Percentiles rank a stretch among this genome's conserved stretches.
Conservation (phyloP, 2,329 filamentous ascomycete genomes). For the Metarhizium robertsii region DNA sequence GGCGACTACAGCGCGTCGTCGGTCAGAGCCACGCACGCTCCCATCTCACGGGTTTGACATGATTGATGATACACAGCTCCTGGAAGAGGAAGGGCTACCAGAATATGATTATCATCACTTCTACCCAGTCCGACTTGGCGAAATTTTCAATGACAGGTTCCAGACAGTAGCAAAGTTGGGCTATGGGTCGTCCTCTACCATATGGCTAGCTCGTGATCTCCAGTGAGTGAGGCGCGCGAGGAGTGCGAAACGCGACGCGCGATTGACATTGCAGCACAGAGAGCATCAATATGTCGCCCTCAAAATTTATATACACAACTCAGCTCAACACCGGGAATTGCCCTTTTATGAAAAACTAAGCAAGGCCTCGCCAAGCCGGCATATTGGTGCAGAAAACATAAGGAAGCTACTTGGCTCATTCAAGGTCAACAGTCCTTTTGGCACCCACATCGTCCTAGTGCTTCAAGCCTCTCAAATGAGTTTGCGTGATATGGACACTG, state of each 20-base stretch:
- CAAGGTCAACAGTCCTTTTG: slow-evolving; percentile 10
- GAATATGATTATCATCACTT: slow-evolving; percentile 24
- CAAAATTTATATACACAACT: slow-evolving; percentile 20
- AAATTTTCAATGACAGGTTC: slow-evolving; percentile 26
- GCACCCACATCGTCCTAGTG: slow-evolving; percentile 12
- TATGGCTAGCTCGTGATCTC: slow-evolving; percentile 31
- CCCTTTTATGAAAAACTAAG: slow-evolving; percentile 11
- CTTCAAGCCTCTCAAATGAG: slow-evolving; percentile 20
- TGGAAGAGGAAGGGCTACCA: slow-evolving; percentile 30
- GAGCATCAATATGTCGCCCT: slow-evolving; percentile 19
- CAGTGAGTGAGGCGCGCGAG: slow-evolving; percentile 10
- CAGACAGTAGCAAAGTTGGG: slow-evolving; percentile 30
- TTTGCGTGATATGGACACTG: slow-evolving; percentile 20
- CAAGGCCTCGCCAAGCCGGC: slow-evolving; percentile 2
- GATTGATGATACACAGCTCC: slow-evolving; percentile 4
- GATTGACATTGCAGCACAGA: slow-evolving; percentile 3
- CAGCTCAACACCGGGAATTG: slow-evolving; percentile 14
- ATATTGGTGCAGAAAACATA: neutral
- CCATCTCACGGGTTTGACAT: slow-evolving; percentile 11
- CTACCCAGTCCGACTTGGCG: slow-evolving; percentile 27
- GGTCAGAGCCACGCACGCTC: slow-evolving; percentile 8
- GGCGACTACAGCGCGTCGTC: neutral
- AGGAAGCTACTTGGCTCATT: neutral
- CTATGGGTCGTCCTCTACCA: slow-evolving; percentile 30
- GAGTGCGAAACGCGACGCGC: neutral